Base-by-base conservation (phyloP, 768 basidiomycete genomes). In the Guyanaporus albipodus region DNA sequence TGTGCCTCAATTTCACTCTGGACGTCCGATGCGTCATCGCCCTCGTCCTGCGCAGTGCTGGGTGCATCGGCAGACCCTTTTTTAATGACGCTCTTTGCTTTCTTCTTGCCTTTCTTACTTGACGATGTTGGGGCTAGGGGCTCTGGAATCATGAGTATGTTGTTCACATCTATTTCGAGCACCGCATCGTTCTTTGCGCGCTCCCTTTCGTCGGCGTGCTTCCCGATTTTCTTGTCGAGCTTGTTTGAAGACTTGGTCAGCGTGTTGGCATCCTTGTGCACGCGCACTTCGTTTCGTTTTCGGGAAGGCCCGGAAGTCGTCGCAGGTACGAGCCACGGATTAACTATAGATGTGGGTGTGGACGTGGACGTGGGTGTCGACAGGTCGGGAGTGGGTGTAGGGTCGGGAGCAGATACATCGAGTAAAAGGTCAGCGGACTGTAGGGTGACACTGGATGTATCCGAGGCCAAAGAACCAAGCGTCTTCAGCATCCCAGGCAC, bases 261-360 rank as follows among this genome's bases (percentile, higher is more conserved):
- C 8, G 73, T 61, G 19, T 71, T 72, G 53, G 83, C 85, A 49
- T 77, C 75, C 57, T 90, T 92, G 54, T 77, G 75, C 18, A 91
- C 78, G 4, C 80, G 64, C 9, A 88, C 73, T 48, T 85, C 79
- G 63, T 92, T 94, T 51, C 78, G 78, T 63, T 87, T 91, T 49
- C 81, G 80, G 0, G 81, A 70, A 3, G 71, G 67, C 42, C 80
- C 85, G 18, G 67, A 62, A 4, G 72, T 57, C 2, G 71, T 40
- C 7, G 46, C 55, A 9, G 69, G 68, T 1, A 68, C 67, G 15
- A 96, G 82, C 92, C 95, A 97, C 9, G 94, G 94, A 63, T 98
- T 98, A 48, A 63, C 40, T 23, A 64, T 59, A 28, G 49, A 33
- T 1, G 40, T 27, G 4, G 50, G 31, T 3, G 38, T 31, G 6